phyloP scores from a whole-genome alignment of 1,139 yeast genomes.

The Scheffersomyces parashehatae region DNA sequence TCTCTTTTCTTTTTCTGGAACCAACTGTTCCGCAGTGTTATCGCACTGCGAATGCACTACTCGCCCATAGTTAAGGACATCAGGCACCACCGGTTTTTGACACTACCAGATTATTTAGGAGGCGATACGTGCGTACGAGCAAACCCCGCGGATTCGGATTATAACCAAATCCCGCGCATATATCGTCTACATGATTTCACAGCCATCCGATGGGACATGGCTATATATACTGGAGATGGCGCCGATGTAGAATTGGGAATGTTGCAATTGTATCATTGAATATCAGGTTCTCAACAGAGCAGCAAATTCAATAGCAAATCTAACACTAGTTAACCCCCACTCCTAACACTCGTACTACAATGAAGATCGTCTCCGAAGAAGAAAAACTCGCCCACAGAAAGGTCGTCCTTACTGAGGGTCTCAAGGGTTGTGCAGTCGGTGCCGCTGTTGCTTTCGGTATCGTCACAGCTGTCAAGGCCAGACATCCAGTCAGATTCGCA shows the following conservation, averaged over 20 bases:
- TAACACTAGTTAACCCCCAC: no score
- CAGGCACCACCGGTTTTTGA: no score
- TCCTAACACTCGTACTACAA: conserved; percentile 16
- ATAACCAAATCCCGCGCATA: background rate
- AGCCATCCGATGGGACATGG: background rate
- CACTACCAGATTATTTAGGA: no score
- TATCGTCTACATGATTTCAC: background rate
- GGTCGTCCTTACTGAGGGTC: conserved; percentile 59
- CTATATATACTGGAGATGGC: background rate
- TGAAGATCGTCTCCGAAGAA: conserved; percentile 69
- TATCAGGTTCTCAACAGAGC: no score
- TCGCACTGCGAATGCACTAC: no score
- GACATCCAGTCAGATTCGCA: conserved; percentile 20
- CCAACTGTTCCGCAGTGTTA: no score
- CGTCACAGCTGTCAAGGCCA: conserved; percentile 26
- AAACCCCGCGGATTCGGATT: background rate
- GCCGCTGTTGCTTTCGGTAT: conserved; percentile 51
- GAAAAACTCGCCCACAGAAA: conserved; percentile 65
- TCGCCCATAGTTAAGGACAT: no score
- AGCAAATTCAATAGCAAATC: no score
- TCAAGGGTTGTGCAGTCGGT: conserved; percentile 63
- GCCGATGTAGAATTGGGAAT: background rate
- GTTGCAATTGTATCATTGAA: background rate
- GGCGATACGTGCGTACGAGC: background rate
- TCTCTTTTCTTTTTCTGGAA: no score